Conservation (phyloP, 306 rosid genomes). For the Casuarina glauca region DNA sequence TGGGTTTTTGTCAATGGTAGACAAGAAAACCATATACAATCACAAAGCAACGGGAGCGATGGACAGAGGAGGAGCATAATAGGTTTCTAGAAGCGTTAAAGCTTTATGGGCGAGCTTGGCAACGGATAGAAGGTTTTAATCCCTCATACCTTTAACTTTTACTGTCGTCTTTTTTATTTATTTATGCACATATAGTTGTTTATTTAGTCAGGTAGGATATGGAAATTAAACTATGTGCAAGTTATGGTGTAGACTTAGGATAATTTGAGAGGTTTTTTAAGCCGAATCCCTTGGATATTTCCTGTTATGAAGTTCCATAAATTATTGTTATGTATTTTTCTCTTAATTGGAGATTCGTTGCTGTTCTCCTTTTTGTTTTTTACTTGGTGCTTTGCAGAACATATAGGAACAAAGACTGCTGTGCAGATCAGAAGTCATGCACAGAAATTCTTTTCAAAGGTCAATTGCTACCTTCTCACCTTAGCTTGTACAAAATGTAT, state of each 20-base stretch:
- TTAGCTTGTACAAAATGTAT: conserved; percentile 20
- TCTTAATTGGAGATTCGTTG: conserved; percentile 27
- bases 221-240: background rate
- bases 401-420: conserved; percentile 98
- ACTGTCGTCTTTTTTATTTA: conserved; percentile 12
- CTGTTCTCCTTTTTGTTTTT: conserved; percentile 21
- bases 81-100: conserved; percentile 91
- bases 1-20: conserved; percentile 44
- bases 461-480: conserved; percentile 55
- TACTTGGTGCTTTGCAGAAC: conserved; percentile 64
- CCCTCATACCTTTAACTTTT: background rate
- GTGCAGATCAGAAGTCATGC: conserved; percentile 99
- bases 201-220: conserved; percentile 3
- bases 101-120: conserved; percentile 99
- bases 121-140: conserved; percentile 85
- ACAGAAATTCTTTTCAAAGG: conserved; percentile 99
- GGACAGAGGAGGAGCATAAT: conserved; percentile 98
- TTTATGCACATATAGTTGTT: conserved; percentile 15
- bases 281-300: conserved; percentile 16
- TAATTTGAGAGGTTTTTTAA: background rate
- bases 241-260: background rate
- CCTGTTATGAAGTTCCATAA: conserved; percentile 20
- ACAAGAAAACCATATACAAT: conserved; percentile 92
- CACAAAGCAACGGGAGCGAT: conserved; percentile 97
- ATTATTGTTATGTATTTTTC: conserved; percentile 26